Conservation (phyloP, 192 early-diverging fungal genomes). For the Coemansia sp. region DNA sequence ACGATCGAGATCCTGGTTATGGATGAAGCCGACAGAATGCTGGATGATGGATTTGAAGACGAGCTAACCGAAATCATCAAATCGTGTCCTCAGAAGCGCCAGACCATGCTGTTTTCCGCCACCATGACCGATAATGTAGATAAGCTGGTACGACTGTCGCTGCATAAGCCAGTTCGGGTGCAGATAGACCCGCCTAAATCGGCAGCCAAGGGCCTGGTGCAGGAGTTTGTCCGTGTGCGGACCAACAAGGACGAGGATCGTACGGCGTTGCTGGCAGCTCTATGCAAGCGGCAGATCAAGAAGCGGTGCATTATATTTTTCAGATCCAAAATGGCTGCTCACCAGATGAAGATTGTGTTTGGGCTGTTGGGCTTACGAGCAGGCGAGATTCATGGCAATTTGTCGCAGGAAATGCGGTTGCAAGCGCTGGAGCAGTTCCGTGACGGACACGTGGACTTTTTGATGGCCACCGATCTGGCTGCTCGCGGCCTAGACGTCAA, state of each 20-base stretch:
- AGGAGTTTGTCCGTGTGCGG: slow-evolving; percentile 97
- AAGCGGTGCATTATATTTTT: slow-evolving; percentile 88
- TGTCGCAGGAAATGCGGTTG: slow-evolving; percentile 87
- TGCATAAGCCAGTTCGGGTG: slow-evolving; percentile 83
- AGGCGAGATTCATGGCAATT: slow-evolving; percentile 92
- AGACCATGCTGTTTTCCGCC: slow-evolving; percentile 99
- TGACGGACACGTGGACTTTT: slow-evolving; percentile 77
- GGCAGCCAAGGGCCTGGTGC: slow-evolving; percentile 72
- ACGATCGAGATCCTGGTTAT: slow-evolving; percentile 93
- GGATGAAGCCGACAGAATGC: slow-evolving; percentile 98
- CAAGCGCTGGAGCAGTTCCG: slow-evolving; percentile 90
- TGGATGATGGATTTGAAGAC: slow-evolving; percentile 96
- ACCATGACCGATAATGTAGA: slow-evolving; percentile 99
- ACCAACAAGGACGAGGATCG: slow-evolving; percentile 79
- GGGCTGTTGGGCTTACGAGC: slow-evolving; percentile 82
- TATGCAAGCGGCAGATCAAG: slow-evolving; percentile 82
- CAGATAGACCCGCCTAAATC: slow-evolving; percentile 84
- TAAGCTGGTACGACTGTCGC: slow-evolving; percentile 88
- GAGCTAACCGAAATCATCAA: slow-evolving; percentile 96
- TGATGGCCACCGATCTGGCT: slow-evolving; percentile 96
- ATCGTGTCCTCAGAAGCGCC: slow-evolving; percentile 78
- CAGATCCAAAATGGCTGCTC: slow-evolving; percentile 88
- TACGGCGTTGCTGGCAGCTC: slow-evolving; percentile 78
- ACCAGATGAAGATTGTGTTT: slow-evolving; percentile 98
- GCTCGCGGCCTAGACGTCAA: slow-evolving; percentile 96